Base-by-base conservation (phyloP, 2,329 filamentous ascomycete species). In the Fusarium bactridioides region DNA sequence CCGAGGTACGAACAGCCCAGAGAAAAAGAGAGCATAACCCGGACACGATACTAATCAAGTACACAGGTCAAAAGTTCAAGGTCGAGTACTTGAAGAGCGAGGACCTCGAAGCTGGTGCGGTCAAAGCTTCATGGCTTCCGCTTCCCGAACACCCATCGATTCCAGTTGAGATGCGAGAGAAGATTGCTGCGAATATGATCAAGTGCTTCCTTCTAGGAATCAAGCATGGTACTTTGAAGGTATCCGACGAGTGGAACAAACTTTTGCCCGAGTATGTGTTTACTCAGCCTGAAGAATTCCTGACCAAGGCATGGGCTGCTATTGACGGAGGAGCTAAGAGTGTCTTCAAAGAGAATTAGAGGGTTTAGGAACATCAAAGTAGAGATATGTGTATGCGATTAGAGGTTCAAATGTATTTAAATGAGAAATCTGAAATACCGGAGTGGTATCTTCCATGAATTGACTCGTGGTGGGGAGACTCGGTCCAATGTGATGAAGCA, bases 181-280 rank as follows among this genome's bases (percentile, higher is more conserved):
- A 61, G 1, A 19, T 69, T 16, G 48, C 57, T 1, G 43, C 31
- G 9, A n/a, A 15, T 1, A 47, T 73, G 16, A 23, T 61, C 8
- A 41, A 41, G 21, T 41, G 55, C 3, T 21, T 77, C 5, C 23
- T 77, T 25, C 41, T 74, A 7, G 62, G 66, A 2, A 43, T 74
- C 4, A 51, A 48, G 2, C 47, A 67, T 10, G 72, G 67, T 5
- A 51, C 74, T 5, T 81, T 81, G 74, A 75, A 80, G 45, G 79
- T 83, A 1, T 80, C 83, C 5, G 79, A 82, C 53, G 83, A 84
- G 55, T 86, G 80, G 79, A 87, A 87, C 62, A 67, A 79, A 55
- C 65, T 83, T 19, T 79, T 85, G 27, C 84, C 85, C 0, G 81
- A 84, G n/a, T 84, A 82, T 41, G 64, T 81, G 60, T 87, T 86